These are phyloP conservation scores for Casuarina glauca DNA, from an alignment of 306 rosid genomes.

Conservation along the genomic window DNA sequence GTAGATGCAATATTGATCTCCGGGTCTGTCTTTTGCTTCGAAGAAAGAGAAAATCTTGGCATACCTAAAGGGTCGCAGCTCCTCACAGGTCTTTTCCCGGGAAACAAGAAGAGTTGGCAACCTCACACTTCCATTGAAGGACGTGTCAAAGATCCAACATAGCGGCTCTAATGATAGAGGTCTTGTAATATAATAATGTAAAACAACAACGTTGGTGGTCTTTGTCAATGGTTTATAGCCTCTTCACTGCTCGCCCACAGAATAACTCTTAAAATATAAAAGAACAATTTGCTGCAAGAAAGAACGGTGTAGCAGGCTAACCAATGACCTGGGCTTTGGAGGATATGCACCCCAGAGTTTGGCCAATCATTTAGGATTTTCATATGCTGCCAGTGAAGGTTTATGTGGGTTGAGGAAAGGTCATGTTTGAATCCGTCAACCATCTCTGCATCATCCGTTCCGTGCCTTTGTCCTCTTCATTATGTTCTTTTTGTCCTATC, in stretches of 20 bases:
- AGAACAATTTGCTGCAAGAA: neutral
- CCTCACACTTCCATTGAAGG: slow-evolving; percentile 24
- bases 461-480: too few relatives aligned
- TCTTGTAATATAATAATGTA: neutral
- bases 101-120: slow-evolving; percentile 18
- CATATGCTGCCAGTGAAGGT: too few relatives aligned
- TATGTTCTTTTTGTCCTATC: too few relatives aligned
- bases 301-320: neutral
- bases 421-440: too few relatives aligned
- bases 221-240: neutral
- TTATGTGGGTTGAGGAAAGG: too few relatives aligned
- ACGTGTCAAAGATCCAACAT: slow-evolving; percentile 8
- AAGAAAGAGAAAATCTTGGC: neutral
- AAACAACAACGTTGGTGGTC: neutral
- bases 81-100: slow-evolving; percentile 29
- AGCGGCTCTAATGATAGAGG: neutral
- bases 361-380: too few relatives aligned
- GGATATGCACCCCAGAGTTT: too few relatives aligned
- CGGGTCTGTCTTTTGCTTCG: neutral
- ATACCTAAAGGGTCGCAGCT: neutral
- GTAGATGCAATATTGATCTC: neutral
- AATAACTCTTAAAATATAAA: too few relatives aligned
- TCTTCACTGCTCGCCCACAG: neutral
- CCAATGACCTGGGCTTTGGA: neutral
- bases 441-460: too few relatives aligned